Base-by-base conservation (phyloP, 176 grass and related monocot genomes). In the Oryza australiensis region DNA sequence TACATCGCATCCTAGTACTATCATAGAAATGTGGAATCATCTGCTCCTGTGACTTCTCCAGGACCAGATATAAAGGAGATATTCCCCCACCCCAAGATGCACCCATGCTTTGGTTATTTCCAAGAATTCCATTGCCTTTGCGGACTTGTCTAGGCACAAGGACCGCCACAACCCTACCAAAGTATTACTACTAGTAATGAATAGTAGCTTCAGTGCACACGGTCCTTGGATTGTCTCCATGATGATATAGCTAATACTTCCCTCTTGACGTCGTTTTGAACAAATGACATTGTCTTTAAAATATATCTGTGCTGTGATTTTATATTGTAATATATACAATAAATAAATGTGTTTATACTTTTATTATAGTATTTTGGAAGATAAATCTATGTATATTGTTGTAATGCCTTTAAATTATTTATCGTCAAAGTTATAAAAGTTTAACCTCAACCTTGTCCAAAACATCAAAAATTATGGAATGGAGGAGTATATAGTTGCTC, bases 191-290 rank as follows among this genome's bases (percentile, higher is more conserved):
- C 6, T 66, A 76, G 18, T 81, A 76, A 41, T 72, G 78, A 65
- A 26, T 89, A 69, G 65, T 89, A 69, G 65, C 73, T 78, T 5
- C 46, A 89, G 14, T 42, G 60, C 74, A 38, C 16, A 62, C 48
- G 26, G 66, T 67, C 67, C 62, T 86, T 82, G n/a, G 26, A 66
- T 82, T 35, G 68, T 90, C 24, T 79, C 13, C 70, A 51, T 86
- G 29, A 86, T 63, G 26, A 67, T 72, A 64, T 59, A 89, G 43
- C 29, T 77, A 43, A 73, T 62, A n/a, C n/a, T n/a, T n/a, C n/a
- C n/a, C n/a, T n/a, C n/a, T n/a, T n/a, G n/a, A n/a, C n/a, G n/a
- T n/a, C n/a, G n/a, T n/a, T n/a, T n/a, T n/a, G n/a, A n/a, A n/a
- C n/a, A n/a, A n/a, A n/a, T n/a, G n/a, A n/a, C n/a, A n/a, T n/a